Conservation (phyloP, 805 yeast species). For the Wickerhamiella dianesei region DNA sequence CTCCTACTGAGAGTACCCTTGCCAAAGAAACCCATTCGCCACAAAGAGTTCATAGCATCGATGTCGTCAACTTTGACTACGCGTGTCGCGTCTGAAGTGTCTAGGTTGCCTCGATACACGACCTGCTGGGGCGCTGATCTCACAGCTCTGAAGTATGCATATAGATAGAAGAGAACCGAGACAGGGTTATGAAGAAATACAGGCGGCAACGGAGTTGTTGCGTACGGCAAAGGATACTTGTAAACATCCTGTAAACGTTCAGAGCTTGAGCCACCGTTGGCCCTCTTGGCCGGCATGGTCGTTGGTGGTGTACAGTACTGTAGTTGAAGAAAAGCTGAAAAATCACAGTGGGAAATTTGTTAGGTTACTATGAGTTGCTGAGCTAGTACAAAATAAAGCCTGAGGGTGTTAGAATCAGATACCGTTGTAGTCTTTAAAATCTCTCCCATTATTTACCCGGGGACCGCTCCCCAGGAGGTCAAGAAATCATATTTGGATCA, state of each 20-base stretch:
- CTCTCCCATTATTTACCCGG: conserved; percentile 14
- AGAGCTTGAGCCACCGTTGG: conserved; percentile 1
- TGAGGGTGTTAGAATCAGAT: conserved; percentile 45
- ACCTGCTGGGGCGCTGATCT: conserved; percentile 12
- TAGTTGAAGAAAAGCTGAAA: neutral
- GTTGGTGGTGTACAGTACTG: neutral
- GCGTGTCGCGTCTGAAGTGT: conserved; percentile 12
- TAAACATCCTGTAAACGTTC: conserved; percentile 20
- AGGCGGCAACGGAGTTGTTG: conserved; percentile 35
- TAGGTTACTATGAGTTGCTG: neutral
- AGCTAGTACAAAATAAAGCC: conserved; percentile 8
- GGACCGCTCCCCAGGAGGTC: conserved; percentile 23
- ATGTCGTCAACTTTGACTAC: conserved; percentile 27
- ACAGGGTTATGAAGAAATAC: conserved; percentile 53
- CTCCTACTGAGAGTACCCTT: conserved; percentile 81
- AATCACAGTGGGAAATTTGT: neutral
- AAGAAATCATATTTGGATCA: conserved; percentile 14
- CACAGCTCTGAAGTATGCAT: conserved; percentile 13
- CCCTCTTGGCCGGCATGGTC: conserved; percentile 12
- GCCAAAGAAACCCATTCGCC: conserved; percentile 87
- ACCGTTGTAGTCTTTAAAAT: conserved; percentile 85
- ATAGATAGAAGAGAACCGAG: conserved; percentile 41
- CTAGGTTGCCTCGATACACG: conserved; percentile 13
- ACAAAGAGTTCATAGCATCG: conserved; percentile 41
- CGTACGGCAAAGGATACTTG: conserved; percentile 47